phyloP scores from a whole-genome alignment of 2,329 filamentous ascomycete genomes.

The Ascochyta fabae region DNA sequence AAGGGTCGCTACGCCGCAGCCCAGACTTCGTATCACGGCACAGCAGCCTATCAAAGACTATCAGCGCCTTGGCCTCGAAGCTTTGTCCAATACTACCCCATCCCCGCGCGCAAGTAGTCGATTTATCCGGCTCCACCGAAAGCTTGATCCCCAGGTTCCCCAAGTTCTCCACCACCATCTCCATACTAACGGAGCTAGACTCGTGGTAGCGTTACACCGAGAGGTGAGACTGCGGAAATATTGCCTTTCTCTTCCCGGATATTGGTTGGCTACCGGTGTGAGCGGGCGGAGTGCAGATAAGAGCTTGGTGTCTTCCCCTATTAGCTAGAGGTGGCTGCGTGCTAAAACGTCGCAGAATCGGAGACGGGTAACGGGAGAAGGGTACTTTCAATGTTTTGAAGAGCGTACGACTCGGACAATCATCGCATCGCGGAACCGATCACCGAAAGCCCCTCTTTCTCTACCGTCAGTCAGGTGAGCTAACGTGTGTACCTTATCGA shows the following conservation, averaged over 20 bases:
- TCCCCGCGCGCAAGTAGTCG: slow-evolving; percentile 20
- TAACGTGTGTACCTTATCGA: too few relatives aligned
- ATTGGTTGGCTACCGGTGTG: not conserved
- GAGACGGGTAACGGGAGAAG: not conserved
- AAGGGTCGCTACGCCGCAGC: slow-evolving; percentile 10
- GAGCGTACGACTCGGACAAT: too few relatives aligned
- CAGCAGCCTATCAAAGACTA: slow-evolving; percentile 26
- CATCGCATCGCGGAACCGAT: too few relatives aligned
- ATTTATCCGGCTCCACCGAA: slow-evolving; percentile 28
- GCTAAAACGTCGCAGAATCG: not conserved
- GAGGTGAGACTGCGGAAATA: slow-evolving; percentile 1
- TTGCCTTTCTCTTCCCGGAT: not conserved
- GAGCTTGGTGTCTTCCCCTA: not conserved
- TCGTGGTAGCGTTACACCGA: slow-evolving; percentile 25
- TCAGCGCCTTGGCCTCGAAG: slow-evolving; percentile 18
- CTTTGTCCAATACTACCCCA: slow-evolving; percentile 23
- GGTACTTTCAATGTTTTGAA: too few relatives aligned
- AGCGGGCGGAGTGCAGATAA: not conserved
- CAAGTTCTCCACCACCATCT: slow-evolving; percentile 20
- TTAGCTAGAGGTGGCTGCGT: slow-evolving; percentile 1
- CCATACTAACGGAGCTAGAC: slow-evolving; percentile 15
- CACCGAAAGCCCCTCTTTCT: too few relatives aligned
- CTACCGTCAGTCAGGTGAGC: too few relatives aligned
- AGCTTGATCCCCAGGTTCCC: slow-evolving; percentile 25
- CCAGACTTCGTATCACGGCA: slow-evolving; percentile 10